Percentiles rank a stretch among this genome's conserved stretches.
phyloP scores from a whole-genome alignment of 1,284 basidiomycete genomes.

The Quambalaria eucalypti region DNA sequence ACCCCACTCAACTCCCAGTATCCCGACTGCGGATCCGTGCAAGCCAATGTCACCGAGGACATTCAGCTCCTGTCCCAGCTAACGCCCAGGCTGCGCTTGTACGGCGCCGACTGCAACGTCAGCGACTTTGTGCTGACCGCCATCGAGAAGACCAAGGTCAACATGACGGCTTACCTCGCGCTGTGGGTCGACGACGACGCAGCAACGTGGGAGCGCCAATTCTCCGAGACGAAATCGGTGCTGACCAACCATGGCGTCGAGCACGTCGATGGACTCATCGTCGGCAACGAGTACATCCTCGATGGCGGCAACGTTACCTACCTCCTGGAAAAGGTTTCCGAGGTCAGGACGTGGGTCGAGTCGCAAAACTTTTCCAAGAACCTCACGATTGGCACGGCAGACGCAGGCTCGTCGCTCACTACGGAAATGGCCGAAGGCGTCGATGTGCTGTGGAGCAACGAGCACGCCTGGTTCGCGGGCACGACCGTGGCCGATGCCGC shows the following conservation, averaged over 20 bases:
- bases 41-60: slow-evolving; percentile 50
- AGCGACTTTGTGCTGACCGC: slow-evolving; percentile 60
- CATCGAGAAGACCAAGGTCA: slow-evolving; percentile 76
- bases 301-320: slow-evolving; percentile 27
- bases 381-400: slow-evolving; percentile 76
- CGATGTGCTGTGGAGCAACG: slow-evolving; percentile 64
- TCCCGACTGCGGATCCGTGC: slow-evolving; percentile 49
- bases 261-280: slow-evolving; percentile 69
- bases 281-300: slow-evolving; percentile 48
- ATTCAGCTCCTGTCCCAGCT: slow-evolving; percentile 49
- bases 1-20: slow-evolving; percentile 34
- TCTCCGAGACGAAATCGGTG: slow-evolving; percentile 58
- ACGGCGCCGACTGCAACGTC: slow-evolving; percentile 53
- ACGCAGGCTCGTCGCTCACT: slow-evolving; percentile 69
- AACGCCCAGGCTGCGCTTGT: slow-evolving; percentile 40
- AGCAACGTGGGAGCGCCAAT: slow-evolving; percentile 65
- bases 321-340: slow-evolving; percentile 61
- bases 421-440: slow-evolving; percentile 59
- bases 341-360: slow-evolving; percentile 54
- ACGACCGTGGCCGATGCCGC: slow-evolving; percentile 63
- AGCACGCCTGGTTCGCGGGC: slow-evolving; percentile 67
- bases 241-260: slow-evolving; percentile 69
- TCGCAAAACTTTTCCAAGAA: slow-evolving; percentile 49
- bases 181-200: slow-evolving; percentile 64
- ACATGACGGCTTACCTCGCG: slow-evolving; percentile 76